A percentile compares a stretch with the other conserved stretches of the same genome.
Conservation (phyloP, 805 yeast genomes). For the Ogataea pilisensis region DNA sequence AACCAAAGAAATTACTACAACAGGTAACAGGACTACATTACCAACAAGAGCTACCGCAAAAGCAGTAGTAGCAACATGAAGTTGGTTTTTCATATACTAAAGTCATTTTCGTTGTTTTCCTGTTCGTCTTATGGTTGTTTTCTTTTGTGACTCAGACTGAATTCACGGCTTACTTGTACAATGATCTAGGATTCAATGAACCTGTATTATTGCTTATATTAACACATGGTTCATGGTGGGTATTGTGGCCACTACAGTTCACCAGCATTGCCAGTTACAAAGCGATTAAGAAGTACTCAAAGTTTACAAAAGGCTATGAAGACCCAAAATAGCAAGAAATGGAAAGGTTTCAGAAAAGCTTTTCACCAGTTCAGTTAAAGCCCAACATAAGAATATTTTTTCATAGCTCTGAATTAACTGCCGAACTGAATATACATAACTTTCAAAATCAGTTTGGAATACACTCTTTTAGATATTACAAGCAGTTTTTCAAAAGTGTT, state of each 20-base stretch:
- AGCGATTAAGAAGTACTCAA: slow-evolving; percentile 30
- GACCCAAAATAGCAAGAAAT: slow-evolving; percentile 21
- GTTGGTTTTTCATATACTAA: slow-evolving; percentile 32
- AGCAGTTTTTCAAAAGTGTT: slow-evolving; percentile 38
- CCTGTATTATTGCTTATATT: slow-evolving; percentile 63
- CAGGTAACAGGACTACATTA: too few species aligned
- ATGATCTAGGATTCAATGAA: slow-evolving; percentile 51
- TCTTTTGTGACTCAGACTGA: slow-evolving; percentile 81
- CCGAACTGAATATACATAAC: slow-evolving; percentile 23
- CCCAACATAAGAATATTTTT: slow-evolving; percentile 41
- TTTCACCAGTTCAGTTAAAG: slow-evolving; percentile 35
- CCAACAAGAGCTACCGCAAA: too few species aligned
- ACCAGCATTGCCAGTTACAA: slow-evolving; percentile 44
- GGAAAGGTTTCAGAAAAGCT: slow-evolving; percentile 31
- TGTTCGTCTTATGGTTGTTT: slow-evolving; percentile 46
- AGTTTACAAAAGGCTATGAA: slow-evolving; percentile 16
- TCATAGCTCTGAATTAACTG: slow-evolving; percentile 34
- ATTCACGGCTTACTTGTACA: slow-evolving; percentile 65
- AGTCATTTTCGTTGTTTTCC: slow-evolving; percentile 40
- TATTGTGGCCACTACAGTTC: slow-evolving; percentile 69
- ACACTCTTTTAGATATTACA: slow-evolving; percentile 23
- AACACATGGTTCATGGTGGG: slow-evolving; percentile 78
- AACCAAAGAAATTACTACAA: too few species aligned
- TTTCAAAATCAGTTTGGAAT: slow-evolving; percentile 32
- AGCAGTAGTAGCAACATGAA: slow-evolving; percentile 11